These are phyloP conservation scores for Rosa lucieae DNA, from an alignment of 306 rosid species.

Conservation along the genomic window DNA sequence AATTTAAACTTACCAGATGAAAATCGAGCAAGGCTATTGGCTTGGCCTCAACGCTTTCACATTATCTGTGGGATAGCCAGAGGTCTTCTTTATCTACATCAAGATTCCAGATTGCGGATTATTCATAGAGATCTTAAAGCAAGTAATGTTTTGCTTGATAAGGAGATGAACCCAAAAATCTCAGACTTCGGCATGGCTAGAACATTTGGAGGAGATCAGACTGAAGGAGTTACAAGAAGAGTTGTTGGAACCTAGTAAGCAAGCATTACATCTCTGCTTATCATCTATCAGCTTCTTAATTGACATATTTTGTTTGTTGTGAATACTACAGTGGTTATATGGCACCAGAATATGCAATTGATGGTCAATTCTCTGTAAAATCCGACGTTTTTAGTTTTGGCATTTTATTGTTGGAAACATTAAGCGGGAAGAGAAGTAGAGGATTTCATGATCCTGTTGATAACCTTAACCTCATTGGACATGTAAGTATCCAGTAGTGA, in stretches of 20 bases:
- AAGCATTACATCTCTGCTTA: background rate
- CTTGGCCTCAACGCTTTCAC: conserved; percentile 24
- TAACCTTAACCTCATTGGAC: conserved; percentile 29
- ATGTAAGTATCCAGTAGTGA: conserved; percentile 22
- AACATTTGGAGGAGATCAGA: conserved; percentile 37
- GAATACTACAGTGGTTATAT: conserved; percentile 45
- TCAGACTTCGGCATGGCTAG: conserved; percentile 49
- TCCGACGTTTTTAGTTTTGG: conserved; percentile 43
- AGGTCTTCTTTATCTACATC: conserved; percentile 64
- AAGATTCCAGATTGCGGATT: conserved; percentile 46
- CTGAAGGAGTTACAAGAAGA: conserved; percentile 33
- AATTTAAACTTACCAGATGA: conserved; percentile 8
- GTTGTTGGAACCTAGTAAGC: conserved; percentile 50
- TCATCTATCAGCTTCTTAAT: background rate
- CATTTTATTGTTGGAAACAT: conserved; percentile 29
- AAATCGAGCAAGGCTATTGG: conserved; percentile 11
- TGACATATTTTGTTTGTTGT: background rate
- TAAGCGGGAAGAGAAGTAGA: conserved; percentile 33
- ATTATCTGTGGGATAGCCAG: conserved; percentile 45
- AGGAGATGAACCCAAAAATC: conserved; percentile 40
- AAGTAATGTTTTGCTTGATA: conserved; percentile 42
- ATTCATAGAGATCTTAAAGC: conserved; percentile 47
- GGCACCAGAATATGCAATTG: conserved; percentile 58
- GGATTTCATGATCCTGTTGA: conserved; percentile 17
- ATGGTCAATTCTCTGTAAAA: conserved; percentile 48